phyloP scores from a whole-genome alignment of 2,329 filamentous ascomycete species.

The Colletotrichum orchidophilum region DNA sequence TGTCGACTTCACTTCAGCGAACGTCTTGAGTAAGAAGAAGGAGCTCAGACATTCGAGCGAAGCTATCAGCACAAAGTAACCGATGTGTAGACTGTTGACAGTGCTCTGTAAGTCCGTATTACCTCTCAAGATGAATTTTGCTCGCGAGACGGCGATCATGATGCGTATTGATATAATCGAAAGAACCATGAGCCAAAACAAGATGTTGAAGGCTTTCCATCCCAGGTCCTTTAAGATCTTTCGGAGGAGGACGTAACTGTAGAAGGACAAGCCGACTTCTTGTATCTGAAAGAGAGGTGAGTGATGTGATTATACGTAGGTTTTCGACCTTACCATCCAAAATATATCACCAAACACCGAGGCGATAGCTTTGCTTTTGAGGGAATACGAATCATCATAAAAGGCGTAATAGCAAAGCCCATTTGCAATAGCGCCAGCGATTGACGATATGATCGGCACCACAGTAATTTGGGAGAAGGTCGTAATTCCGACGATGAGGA shows the following conservation, averaged over 20 bases:
- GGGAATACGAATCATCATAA: conserved; percentile 42
- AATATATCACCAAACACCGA: conserved; percentile 50
- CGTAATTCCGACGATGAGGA: conserved; percentile 51
- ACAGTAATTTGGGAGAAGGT: conserved; percentile 47
- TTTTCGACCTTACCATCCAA: conserved; percentile 46
- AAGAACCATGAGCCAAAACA: conserved; percentile 67
- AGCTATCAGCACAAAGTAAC: conserved; percentile 52
- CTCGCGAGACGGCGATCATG: conserved; percentile 45
- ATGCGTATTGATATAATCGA: conserved; percentile 60
- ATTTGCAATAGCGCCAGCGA: conserved; percentile 51
- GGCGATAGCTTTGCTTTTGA: conserved; percentile 43
- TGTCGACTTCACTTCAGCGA: conserved; percentile 43
- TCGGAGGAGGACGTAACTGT: conserved; percentile 62
- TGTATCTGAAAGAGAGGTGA: conserved; percentile 45
- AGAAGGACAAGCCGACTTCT: conserved; percentile 55
- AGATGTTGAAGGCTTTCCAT: conserved; percentile 54
- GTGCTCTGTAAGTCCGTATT: conserved; percentile 39
- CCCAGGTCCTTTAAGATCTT: conserved; percentile 57
- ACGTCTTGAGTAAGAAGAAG: conserved; percentile 50
- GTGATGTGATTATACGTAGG: fast-evolving
- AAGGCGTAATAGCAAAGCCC: conserved; percentile 55
- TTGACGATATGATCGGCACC: conserved; percentile 51
- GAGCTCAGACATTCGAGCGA: conserved; percentile 51
- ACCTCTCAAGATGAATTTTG: conserved; percentile 41
- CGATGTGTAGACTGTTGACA: conserved; percentile 51